A percentile compares a stretch with the other conserved stretches of the same genome.
phyloP scores from a whole-genome alignment of 2,329 filamentous ascomycete genomes.

The Colletotrichum liaoningense region DNA sequence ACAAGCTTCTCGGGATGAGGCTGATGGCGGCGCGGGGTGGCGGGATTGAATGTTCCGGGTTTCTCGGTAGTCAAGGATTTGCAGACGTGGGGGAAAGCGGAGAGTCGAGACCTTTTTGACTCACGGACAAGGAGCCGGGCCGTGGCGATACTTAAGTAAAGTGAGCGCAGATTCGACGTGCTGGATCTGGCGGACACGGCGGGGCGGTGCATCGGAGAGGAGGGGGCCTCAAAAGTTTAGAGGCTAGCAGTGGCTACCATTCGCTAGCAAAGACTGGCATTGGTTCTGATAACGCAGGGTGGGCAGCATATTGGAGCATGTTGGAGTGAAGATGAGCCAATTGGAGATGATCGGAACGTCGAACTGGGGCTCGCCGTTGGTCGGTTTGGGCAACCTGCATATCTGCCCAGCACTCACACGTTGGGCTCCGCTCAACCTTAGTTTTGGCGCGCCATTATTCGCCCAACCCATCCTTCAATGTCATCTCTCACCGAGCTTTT shows the following conservation, averaged over 20 bases:
- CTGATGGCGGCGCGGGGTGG: constrained; percentile 17
- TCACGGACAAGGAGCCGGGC: constrained; percentile 31
- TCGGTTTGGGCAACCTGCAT: constrained; percentile 32
- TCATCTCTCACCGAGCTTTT: constrained; percentile 12
- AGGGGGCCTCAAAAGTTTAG: constrained; percentile 35
- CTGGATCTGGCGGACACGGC: constrained; percentile 22
- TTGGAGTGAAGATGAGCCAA: constrained; percentile 19
- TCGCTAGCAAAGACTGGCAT: constrained; percentile 7
- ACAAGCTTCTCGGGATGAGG: constrained; percentile 18
- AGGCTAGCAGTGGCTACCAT: not conserved
- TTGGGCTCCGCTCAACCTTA: constrained; percentile 25
- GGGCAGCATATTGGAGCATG: constrained; percentile 1
- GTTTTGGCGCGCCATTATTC: constrained; percentile 17
- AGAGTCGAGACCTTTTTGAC: constrained; percentile 8
- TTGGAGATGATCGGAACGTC: not conserved
- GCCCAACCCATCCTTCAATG: constrained; percentile 6
- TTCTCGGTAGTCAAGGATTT: constrained; percentile 8
- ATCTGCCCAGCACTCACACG: constrained; percentile 34
- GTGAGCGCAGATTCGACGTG: not conserved
- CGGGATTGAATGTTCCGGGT: constrained; percentile 3
- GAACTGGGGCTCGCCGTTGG: constrained; percentile 12
- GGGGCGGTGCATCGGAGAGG: constrained; percentile 28
- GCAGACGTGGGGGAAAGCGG: constrained; percentile 10
- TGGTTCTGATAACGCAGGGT: constrained; percentile 21
- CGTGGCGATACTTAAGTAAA: constrained; percentile 32